Percentiles rank a stretch among this genome's conserved stretches.
These are phyloP conservation scores for Grosmannia clavigera DNA, from an alignment of 2,329 filamentous ascomycete genomes.

Conservation along the genomic window DNA sequence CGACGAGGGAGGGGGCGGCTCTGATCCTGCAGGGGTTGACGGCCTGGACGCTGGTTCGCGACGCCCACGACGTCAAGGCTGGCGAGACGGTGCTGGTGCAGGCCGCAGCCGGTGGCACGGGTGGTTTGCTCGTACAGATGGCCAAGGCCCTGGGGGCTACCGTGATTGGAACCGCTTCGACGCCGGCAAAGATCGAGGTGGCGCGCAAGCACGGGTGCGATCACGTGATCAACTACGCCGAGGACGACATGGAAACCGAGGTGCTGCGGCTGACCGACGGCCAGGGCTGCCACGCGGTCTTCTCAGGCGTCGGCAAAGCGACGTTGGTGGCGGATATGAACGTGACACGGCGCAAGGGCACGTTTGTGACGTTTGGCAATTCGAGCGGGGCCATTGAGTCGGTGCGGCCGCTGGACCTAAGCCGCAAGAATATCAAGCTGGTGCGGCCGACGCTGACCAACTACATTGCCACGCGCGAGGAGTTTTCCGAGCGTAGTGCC, in stretches of 20 bases:
- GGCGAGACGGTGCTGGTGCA: slow-evolving; percentile 57
- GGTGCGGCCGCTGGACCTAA: slow-evolving; percentile 40
- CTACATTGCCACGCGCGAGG: slow-evolving; percentile 57
- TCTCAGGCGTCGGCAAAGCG: slow-evolving; percentile 71
- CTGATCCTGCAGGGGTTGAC: slow-evolving; percentile 70
- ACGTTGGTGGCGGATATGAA: slow-evolving; percentile 75
- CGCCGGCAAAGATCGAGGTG: slow-evolving; percentile 57
- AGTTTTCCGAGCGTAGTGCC: slow-evolving; percentile 40
- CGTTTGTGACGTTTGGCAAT: slow-evolving; percentile 68
- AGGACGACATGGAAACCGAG: slow-evolving; percentile 42
- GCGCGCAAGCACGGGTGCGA: slow-evolving; percentile 61
- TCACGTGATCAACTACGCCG: slow-evolving; percentile 57
- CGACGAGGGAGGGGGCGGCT: slow-evolving; percentile 52
- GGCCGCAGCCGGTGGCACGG: slow-evolving; percentile 75
- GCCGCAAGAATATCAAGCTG: slow-evolving; percentile 63
- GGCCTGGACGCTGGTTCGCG: slow-evolving; percentile 64
- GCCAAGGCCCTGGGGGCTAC: slow-evolving; percentile 61
- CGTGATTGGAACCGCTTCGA: slow-evolving; percentile 69
- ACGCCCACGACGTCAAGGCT: slow-evolving; percentile 32
- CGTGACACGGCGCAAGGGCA: slow-evolving; percentile 62
- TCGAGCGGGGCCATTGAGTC: slow-evolving; percentile 63
- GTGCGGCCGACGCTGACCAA: slow-evolving; percentile 58
- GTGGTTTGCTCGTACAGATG: slow-evolving; percentile 63
- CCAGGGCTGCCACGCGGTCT: slow-evolving; percentile 63
- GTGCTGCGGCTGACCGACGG: slow-evolving; percentile 59